A percentile compares a stretch with the other conserved stretches of the same genome.
These are phyloP conservation scores for Musa schizocarpa DNA, from an alignment of 176 grass and related monocot species.

Conservation along the genomic window DNA sequence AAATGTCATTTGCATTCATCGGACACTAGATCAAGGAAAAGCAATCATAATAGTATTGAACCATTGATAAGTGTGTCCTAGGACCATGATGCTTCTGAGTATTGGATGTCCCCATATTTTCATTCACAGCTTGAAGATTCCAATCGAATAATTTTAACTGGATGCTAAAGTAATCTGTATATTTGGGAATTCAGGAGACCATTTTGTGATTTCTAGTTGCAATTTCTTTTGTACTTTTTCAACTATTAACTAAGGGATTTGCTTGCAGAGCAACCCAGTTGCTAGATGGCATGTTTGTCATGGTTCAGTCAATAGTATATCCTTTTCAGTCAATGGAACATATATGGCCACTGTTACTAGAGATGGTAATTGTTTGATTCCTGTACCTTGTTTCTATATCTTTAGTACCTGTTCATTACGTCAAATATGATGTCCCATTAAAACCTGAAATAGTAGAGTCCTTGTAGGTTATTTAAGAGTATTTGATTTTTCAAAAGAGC, in stretches of 20 bases:
- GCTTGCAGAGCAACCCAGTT: constrained; percentile 68
- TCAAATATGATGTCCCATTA: constrained; percentile 2
- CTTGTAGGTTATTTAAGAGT: constrained; percentile 94
- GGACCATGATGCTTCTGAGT: not conserved
- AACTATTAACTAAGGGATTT: not conserved
- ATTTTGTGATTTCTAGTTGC: not conserved
- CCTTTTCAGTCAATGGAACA: constrained; percentile 72
- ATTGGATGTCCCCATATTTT: not conserved
- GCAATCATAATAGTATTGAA: not conserved
- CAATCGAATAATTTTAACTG: not conserved
- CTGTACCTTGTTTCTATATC: constrained; percentile 2
- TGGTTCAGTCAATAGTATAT: constrained; percentile 86
- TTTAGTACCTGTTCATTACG: not conserved
- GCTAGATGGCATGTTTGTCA: constrained; percentile 95
- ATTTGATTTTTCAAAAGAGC: constrained; percentile 78
- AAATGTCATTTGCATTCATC: too few species aligned
- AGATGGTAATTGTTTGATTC: constrained; percentile 59
- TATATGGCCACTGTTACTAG: constrained; percentile 86
- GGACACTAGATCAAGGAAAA: not conserved
- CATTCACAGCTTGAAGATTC: not conserved
- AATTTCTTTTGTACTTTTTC: not conserved
- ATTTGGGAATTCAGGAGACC: not conserved
- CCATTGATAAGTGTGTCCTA: not conserved
- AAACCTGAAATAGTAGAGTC: constrained; percentile 4
- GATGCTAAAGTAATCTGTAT: not conserved